phyloP scores from a whole-genome alignment of 345 rosid species.

The Draba incana region DNA sequence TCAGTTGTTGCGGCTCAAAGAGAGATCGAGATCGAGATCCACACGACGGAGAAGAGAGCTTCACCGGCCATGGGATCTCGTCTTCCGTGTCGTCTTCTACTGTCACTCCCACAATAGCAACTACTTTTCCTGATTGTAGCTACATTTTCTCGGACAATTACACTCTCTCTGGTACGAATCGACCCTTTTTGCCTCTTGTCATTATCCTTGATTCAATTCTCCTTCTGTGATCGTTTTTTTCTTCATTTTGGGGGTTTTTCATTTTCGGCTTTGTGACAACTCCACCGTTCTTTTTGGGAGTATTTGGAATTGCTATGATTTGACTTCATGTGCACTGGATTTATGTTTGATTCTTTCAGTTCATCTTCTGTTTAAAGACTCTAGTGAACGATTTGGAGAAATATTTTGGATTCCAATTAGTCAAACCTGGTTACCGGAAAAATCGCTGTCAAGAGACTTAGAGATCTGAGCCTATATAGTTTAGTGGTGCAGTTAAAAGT shows the following conservation, averaged over 20 bases:
- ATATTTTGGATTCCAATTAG: neutral
- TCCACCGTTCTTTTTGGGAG: too few species aligned
- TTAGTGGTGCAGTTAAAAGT: slow-evolving; percentile 22
- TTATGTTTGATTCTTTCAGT: neutral
- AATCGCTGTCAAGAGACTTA: slow-evolving; percentile 8
- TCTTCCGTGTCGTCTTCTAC: slow-evolving; percentile 34
- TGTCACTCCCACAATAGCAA: slow-evolving; percentile 39
- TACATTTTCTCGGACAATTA: slow-evolving; percentile 29
- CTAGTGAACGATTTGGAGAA: too few species aligned
- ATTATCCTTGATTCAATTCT: slow-evolving; percentile 10
- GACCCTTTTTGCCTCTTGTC: slow-evolving; percentile 2
- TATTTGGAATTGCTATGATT: neutral
- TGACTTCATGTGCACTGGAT: neutral
- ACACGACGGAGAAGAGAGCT: slow-evolving; percentile 29
- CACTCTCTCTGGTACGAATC: slow-evolving; percentile 31
- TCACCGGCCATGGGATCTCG: slow-evolving; percentile 39
- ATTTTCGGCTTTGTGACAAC: neutral
- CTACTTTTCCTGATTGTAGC: slow-evolving; percentile 24
- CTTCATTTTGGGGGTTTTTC: neutral
- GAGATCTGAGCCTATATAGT: slow-evolving; percentile 34
- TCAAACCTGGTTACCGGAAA: slow-evolving; percentile 8
- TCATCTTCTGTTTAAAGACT: neutral
- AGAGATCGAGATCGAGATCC: slow-evolving; percentile 43
- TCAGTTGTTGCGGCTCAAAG: slow-evolving; percentile 33
- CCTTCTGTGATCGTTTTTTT: slow-evolving; percentile 18